Percentiles rank a stretch among this genome's conserved stretches.
phyloP scores from a whole-genome alignment of 2,329 filamentous ascomycete genomes.

The Phialophora expanda region DNA sequence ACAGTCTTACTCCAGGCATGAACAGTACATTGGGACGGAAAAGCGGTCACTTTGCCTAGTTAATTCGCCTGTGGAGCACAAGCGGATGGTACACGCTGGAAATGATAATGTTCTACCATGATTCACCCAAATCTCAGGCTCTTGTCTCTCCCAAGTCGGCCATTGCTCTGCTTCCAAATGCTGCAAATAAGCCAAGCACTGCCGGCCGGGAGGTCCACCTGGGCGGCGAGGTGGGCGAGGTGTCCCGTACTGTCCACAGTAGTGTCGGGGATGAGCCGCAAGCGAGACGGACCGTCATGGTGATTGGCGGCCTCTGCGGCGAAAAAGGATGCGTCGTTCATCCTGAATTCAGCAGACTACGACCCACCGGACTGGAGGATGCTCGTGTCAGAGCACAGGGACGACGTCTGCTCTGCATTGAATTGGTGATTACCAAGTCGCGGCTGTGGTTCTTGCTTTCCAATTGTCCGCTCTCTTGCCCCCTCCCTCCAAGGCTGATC shows the following conservation, averaged over 20 bases:
- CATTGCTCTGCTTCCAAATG: not conserved
- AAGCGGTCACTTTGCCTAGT: not conserved
- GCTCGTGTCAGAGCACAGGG: conserved; percentile 10
- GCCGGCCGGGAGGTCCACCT: not conserved
- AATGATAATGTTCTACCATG: not conserved
- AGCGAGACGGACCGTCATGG: not conserved
- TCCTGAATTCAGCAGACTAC: not conserved
- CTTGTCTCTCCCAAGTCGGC: not conserved
- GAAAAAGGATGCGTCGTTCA: not conserved
- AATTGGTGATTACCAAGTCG: conserved; percentile 1
- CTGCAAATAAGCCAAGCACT: conserved; percentile 13
- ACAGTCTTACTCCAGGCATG: conserved; percentile 20
- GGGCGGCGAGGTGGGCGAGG: not conserved
- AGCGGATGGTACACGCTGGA: not conserved
- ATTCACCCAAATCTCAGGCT: not conserved
- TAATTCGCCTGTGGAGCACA: not conserved
- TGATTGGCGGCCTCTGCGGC: conserved; percentile 17
- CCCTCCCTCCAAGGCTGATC: not conserved
- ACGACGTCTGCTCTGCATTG: not conserved
- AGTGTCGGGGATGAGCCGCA: not conserved
- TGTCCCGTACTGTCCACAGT: not conserved
- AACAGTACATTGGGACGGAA: not conserved
- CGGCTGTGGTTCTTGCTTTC: not conserved
- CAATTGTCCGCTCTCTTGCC: not conserved
- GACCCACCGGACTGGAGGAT: conserved; percentile 1